Evolutionary conservation across 2,329 filamentous ascomycete genomes (phyloP), one percentile per base, ranked within the genome.

Genomic region (Alternaria triticimaculans): DNA sequence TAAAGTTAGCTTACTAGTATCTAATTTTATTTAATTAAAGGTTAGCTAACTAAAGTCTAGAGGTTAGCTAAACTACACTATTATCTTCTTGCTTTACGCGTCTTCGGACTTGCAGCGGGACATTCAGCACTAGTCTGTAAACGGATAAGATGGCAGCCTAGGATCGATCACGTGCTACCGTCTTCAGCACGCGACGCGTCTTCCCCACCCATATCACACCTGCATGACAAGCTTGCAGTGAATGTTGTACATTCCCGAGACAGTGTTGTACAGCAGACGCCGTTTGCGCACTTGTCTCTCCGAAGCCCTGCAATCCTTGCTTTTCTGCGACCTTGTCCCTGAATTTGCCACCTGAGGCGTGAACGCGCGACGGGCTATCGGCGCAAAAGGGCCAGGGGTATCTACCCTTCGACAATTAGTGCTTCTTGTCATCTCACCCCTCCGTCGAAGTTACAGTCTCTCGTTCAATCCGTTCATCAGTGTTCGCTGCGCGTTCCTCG

Each of bases 341-440:
- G 53, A 55, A 63, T 74, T 76, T 62, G 73, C 74, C 74, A 76
- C 74, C 60, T 61, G 63, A 60, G 64, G 66, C 70, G 72, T 67
- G 65, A 73, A 41, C 58, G 65, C 69, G 71, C 73, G 69, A 68
- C 68, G 53, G 63, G 67, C 67, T 58, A 58, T 75, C 64, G 68
- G 70, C 73, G 66, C 69, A 58, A 58, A 49, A 25, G 45, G 20
- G 50, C 60, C 68, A 72, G 72, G 73, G 71, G 67, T 63, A 63
- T 65, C 57, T 64, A 64, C 71, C 65, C 63, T 72, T 64, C 60
- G 30, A 60, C 33, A 26, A 46, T 58, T 68, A 70, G 59, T 66
- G 55, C 60, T 46, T 60, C 48, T 58, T 18, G 2, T 53, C 49
- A n/a, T 53, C 49, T 62, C 50, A 20, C 51, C 60, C 62, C 65